phyloP scores from a whole-genome alignment of 805 yeast species.

The Starmerella powellii region DNA sequence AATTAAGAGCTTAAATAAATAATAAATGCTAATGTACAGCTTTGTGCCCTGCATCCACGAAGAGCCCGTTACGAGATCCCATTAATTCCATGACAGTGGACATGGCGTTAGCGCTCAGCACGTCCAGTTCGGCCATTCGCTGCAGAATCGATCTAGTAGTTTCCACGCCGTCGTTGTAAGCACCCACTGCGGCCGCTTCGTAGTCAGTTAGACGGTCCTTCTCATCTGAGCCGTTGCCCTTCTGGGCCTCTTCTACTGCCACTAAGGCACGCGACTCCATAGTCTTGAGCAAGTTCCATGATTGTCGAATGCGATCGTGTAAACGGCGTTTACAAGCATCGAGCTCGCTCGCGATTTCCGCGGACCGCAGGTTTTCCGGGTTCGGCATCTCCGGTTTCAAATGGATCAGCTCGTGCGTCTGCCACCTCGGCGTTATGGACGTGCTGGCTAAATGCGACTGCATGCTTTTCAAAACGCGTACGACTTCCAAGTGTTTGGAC shows the following conservation, averaged over 20 bases:
- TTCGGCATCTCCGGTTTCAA: slow-evolving; percentile 9
- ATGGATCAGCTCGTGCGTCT: background rate
- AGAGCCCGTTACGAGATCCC: background rate
- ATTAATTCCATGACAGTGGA: too few relatives aligned
- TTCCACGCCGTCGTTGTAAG: too few relatives aligned
- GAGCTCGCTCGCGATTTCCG: background rate
- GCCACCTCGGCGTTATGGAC: background rate
- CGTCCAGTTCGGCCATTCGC: too few relatives aligned
- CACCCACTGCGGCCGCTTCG: too few relatives aligned
- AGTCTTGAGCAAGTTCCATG: background rate
- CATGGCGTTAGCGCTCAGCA: too few relatives aligned
- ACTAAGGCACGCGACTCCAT: too few relatives aligned
- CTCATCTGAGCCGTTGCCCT: too few relatives aligned
- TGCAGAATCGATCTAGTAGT: background rate
- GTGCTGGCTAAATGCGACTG: slow-evolving; percentile 1
- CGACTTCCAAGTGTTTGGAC: background rate
- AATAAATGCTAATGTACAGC: too few relatives aligned
- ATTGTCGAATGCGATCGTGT: background rate
- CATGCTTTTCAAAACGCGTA: slow-evolving; percentile 1
- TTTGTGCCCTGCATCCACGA: background rate
- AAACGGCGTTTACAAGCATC: background rate
- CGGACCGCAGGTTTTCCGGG: slow-evolving; percentile 6
- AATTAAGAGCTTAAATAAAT: too few relatives aligned
- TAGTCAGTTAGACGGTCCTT: too few relatives aligned
- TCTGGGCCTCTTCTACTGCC: too few relatives aligned